Base-by-base conservation (phyloP, 129 eudicot species). In the Pittosporum tobira region DNA sequence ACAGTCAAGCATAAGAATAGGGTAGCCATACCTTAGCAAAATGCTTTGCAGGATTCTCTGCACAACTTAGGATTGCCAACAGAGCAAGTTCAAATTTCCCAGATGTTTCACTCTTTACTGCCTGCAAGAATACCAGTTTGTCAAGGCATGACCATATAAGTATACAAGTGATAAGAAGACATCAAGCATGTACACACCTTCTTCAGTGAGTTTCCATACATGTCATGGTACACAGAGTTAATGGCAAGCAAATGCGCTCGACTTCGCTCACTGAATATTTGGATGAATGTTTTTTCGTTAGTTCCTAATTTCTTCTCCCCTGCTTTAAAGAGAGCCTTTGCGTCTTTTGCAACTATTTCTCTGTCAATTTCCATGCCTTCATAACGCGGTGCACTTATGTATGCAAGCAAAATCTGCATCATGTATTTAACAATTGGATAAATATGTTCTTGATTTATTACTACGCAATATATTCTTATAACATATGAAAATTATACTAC, bases 241-340 rank as follows among this genome's bases (percentile, higher is more conserved):
- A 78, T 34, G 44, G 81, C 81, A 46, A 70, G 57, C 73, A 82
- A 62, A 62, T 82, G 88, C 18, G 84, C 81, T 56, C 66, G 63
- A 63, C 88, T 78, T 72, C 88, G 72, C 56, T 78, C 81, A n/a
- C 76, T 74, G 23, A 82, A 77, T 14, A 75, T 65, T 26, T 64
- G 26, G 50, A 77, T 71, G 11, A 82, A 78, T 31, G 55, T 64
- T 69, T 64, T 47, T 65, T 78, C 84, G 22, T 82, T 78, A 19
- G 84, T 82, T 69, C 84, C 88, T 44, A 77, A 22, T 64, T 76
- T 77, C 84, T 78, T 77, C 59, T 82, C 88, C 37, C 88, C 88
- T 10, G 84, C 88, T 38, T 65, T 78, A 67, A 71, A 82, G 44
- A 82, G 73, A 10, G 69, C 78, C 67, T 75, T 78, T 40, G 84